phyloP scores from a whole-genome alignment of 306 rosid genomes.

The Acacia crassicarpa region DNA sequence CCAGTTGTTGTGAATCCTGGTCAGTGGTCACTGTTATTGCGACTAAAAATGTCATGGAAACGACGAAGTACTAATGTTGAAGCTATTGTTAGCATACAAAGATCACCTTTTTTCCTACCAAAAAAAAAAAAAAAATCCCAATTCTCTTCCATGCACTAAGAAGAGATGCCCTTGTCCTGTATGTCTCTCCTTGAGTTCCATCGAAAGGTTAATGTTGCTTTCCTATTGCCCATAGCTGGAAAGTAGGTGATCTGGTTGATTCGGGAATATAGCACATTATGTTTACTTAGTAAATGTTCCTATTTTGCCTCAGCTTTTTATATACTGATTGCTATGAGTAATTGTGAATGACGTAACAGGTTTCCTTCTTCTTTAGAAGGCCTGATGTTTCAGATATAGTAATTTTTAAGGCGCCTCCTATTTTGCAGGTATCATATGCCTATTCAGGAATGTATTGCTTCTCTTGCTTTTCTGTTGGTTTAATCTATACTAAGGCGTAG shows the following conservation, averaged over 20 bases:
- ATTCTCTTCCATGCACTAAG: background rate
- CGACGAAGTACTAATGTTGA: background rate
- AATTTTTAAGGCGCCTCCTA: conserved; percentile 82
- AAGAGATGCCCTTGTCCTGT: background rate
- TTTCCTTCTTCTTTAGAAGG: conserved; percentile 78
- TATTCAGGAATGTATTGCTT: background rate
- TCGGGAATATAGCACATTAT: background rate
- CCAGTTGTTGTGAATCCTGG: background rate
- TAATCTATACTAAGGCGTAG: background rate
- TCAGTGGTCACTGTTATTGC: background rate
- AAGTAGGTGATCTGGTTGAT: background rate
- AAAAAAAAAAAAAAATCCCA: background rate
- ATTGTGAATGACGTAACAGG: conserved; percentile 47
- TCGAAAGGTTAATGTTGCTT: background rate
- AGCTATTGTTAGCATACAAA: background rate
- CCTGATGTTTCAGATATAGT: conserved; percentile 95
- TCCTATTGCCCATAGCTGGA: background rate
- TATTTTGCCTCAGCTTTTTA: background rate
- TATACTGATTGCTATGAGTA: conserved; percentile 13
- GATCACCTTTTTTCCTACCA: background rate
- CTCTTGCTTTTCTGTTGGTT: conserved; percentile 8
- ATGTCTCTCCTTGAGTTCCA: background rate
- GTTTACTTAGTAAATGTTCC: background rate
- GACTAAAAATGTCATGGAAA: background rate
- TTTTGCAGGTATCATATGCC: conserved; percentile 56